Conservation (phyloP, 768 basidiomycete genomes). For the Tricholoma flavovirens region DNA sequence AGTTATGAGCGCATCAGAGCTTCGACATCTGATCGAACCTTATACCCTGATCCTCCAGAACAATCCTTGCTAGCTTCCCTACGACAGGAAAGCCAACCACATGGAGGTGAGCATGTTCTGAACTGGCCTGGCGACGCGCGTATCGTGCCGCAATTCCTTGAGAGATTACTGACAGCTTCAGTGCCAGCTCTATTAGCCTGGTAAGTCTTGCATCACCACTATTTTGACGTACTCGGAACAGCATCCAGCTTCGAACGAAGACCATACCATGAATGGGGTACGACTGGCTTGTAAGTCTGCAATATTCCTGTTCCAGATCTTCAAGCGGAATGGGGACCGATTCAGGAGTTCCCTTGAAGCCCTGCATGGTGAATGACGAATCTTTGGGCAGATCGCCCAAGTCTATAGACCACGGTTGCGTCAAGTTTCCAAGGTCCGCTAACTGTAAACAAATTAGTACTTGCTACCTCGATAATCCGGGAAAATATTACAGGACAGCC, state of each 20-base stretch:
- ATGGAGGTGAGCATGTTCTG: slow-evolving; percentile 59
- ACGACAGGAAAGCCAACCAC: slow-evolving; percentile 48
- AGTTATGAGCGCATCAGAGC: slow-evolving; percentile 18
- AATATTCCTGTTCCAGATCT: slow-evolving; percentile 79
- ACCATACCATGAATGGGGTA: slow-evolving; percentile 78
- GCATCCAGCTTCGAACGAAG: slow-evolving; percentile 82
- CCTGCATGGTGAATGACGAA: slow-evolving; percentile 29
- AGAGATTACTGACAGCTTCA: slow-evolving; percentile 68
- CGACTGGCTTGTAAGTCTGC: slow-evolving; percentile 52
- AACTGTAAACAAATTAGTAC: slow-evolving; percentile 36
- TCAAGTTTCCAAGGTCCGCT: slow-evolving; percentile 87
- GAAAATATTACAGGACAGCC: slow-evolving; percentile 69
- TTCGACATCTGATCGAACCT: slow-evolving; percentile 24
- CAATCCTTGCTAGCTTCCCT: slow-evolving; percentile 55
- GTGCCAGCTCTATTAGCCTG: slow-evolving; percentile 3
- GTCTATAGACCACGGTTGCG: slow-evolving; percentile 74
- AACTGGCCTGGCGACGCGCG: slow-evolving; percentile 84
- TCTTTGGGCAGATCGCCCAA: slow-evolving; percentile 30
- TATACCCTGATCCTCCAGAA: slow-evolving; percentile 52
- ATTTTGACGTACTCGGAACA: slow-evolving; percentile 59
- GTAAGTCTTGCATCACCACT: not conserved
- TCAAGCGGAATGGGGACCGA: slow-evolving; percentile 61
- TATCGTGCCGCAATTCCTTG: slow-evolving; percentile 89
- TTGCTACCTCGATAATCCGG: not conserved
- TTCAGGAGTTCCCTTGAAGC: slow-evolving; percentile 57